Conservation (phyloP, 2,329 filamentous ascomycete genomes). For the Tolypocladium ophioglossoides region DNA sequence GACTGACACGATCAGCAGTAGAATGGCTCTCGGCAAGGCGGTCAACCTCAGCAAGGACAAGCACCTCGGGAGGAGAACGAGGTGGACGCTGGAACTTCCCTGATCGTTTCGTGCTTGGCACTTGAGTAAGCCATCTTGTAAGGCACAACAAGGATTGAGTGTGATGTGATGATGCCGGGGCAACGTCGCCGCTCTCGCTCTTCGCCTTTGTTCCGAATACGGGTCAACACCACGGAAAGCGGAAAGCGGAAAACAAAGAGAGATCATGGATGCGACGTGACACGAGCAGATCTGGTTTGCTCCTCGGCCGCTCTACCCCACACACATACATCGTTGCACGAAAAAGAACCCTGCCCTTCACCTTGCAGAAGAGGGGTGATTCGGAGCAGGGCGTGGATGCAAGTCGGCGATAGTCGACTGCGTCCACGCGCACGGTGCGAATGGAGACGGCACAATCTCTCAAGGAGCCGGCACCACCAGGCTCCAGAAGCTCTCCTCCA, state of each 20-base stretch:
- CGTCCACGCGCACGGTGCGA: background rate
- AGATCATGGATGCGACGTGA: constrained; percentile 11
- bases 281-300: constrained; percentile 9
- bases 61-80: background rate
- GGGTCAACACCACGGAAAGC: background rate
- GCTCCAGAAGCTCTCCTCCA: background rate
- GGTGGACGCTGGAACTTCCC: background rate
- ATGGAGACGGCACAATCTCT: background rate
- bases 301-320: background rate
- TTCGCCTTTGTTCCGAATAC: background rate
- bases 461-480: background rate
- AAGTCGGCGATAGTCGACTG: background rate
- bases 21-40: constrained; percentile 1
- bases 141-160: constrained; percentile 1
- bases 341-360: background rate
- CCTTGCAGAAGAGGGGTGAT: background rate
- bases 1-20: background rate
- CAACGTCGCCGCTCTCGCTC: background rate
- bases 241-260: background rate
- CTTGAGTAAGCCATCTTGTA: constrained; percentile 6
- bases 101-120: background rate
- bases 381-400: background rate
- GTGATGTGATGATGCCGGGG: background rate
- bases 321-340: background rate
- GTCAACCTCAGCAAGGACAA: background rate